Base-by-base conservation (phyloP, 805 yeast species). In the Kazachstania martiniae region DNA sequence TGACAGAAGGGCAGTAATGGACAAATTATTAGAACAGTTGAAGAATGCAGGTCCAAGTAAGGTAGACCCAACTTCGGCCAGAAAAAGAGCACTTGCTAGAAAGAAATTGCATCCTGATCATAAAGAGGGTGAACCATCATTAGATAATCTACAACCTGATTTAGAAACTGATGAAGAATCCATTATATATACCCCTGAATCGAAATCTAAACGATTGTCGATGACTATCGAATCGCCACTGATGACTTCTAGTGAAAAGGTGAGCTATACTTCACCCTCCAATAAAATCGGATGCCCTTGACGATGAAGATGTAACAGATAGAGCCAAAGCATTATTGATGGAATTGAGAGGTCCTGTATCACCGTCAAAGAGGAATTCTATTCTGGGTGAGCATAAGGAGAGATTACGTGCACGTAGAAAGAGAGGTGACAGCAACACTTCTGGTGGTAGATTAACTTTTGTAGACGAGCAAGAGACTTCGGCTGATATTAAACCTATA, bases 1-100 rank as follows among this genome's bases (percentile, higher is more conserved):
- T 10, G 61, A 54, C 27, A 46, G 56, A 25, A 48, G 58, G 30
- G 71, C 63, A 9, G 75, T 85, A 26, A 85, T 91, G 81, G 98
- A 91, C 53, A 72, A 79, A 22, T 63, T 91, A 30, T 66, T 91
- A 36, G 94, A 86, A 53, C 84, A 81, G 49, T 68, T 91, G 48
- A 79, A 86, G 49, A 86, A 87, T 12, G 83, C 91, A 0, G 94
- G 89, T 1, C 82, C 91, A 8, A 59, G 75, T 4, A 74, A 75
- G 39, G 75, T 83, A 5, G 91, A 86, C 40, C 73, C 91, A 1
- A 63, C 83, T 2, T 72, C 85, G 3, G 93, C 94, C 0, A 66
- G 94, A 46, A 74, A 84, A 46, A 66, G 91, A 33, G 94, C 89
- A 1, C 63, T 77, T 44, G 79, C 84, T 35, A 71, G 86, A 42